phyloP scores from a whole-genome alignment of 495 filamentous ascomycete species.

The Astrocystis sublimbata region DNA sequence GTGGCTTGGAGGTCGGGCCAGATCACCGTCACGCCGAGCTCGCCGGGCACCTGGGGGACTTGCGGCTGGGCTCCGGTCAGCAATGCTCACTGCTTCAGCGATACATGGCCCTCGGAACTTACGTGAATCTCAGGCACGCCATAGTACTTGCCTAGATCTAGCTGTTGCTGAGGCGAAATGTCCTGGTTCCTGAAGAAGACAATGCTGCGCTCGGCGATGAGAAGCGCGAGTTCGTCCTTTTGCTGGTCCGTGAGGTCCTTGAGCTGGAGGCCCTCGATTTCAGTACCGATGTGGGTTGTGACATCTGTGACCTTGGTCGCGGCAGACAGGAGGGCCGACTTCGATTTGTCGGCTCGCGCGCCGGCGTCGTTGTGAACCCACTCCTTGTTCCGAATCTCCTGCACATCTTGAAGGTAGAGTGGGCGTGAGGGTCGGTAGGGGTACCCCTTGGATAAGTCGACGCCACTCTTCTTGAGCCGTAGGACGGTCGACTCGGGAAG shows the following conservation, averaged over 20 bases:
- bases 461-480: constrained; percentile 62
- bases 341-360: constrained; percentile 64
- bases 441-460: constrained; percentile 66
- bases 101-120: constrained; percentile 26
- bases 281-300: constrained; percentile 68
- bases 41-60: constrained; percentile 67
- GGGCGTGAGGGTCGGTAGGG: constrained; percentile 66
- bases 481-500: constrained; percentile 55
- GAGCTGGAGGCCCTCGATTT: constrained; percentile 68
- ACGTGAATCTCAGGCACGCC: constrained; percentile 70
- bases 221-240: constrained; percentile 67
- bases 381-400: constrained; percentile 60
- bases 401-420: constrained; percentile 66
- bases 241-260: constrained; percentile 68
- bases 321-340: constrained; percentile 63
- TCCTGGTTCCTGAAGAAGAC: constrained; percentile 78
- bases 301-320: constrained; percentile 67
- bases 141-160: constrained; percentile 63
- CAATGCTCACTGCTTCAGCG: background rate
- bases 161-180: constrained; percentile 68
- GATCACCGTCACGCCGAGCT: constrained; percentile 64
- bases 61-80: constrained; percentile 53
- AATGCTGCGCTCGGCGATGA: constrained; percentile 72
- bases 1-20: constrained; percentile 66
- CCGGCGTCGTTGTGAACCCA: constrained; percentile 62